Evolutionary conservation across 192 early-diverging fungal genomes (phyloP), one percentile per base, ranked within the genome.

Genomic region (Coemansia sp.): DNA sequence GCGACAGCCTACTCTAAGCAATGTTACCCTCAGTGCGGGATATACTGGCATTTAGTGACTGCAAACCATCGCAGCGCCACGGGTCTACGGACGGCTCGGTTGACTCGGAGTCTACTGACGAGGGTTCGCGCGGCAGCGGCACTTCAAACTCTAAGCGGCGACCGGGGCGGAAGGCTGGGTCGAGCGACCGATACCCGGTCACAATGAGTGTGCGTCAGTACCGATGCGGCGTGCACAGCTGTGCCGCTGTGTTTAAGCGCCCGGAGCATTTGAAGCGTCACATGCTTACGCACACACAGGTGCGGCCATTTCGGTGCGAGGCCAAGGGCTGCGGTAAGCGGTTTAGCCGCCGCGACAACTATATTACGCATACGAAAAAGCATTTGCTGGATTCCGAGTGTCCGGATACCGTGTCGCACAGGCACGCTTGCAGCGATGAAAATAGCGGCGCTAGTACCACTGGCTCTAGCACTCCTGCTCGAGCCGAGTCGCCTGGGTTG

Each of bases 211-310:
- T 67, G 20, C 80, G 80, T n/a, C 77, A 85, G 41, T 85, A 84
- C 59, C 85, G 80, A 37, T 86, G 89, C 50, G 87, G 88, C 21
- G 47, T 77, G 39, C 70, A 85, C 42, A 82, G 84, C 72, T 93
- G 90, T 61, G 81, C 77, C 34, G 86, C 87, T 34, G 75, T 85
- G 45, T 95, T 95, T 76, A 87, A 89, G 62, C 88, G 94, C 20
- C 80, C 89, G 20, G 92, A 95, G 72, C 93, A 95, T 66, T 86
- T 95, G 60, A 88, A 87, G 37, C 91, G 93, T 50, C 93, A 96
- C 65, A 84, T 90, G 59, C 88, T 93, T 57, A 91, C 92, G 13
- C 95, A 97, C 70, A 94, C 93, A 6, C 91, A 92, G 34, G 88
- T 88, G 62, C 92, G 90, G 63, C 95, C 95, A 18, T 94, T 91